Conservation (phyloP, 2,329 filamentous ascomycete species). For the Fusarium sp. region DNA sequence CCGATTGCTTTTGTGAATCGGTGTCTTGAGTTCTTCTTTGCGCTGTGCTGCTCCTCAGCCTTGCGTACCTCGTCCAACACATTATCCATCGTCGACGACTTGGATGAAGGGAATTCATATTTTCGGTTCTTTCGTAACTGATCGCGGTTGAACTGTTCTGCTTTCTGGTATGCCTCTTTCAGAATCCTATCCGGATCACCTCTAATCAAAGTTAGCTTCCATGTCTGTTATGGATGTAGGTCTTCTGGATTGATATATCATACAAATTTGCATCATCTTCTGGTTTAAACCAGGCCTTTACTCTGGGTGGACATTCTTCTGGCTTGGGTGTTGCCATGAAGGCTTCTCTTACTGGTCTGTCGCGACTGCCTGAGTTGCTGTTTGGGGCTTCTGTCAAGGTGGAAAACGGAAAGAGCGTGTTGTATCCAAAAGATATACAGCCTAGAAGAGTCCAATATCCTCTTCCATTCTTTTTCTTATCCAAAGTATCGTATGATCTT, state of each 20-base stretch:
- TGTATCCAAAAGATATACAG: too few species aligned
- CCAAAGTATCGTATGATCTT: too few species aligned
- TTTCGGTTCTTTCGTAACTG: background rate
- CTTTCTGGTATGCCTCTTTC: constrained; percentile 12
- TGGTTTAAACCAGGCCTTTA: constrained; percentile 12
- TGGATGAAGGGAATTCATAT: background rate
- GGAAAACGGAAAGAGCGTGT: too few species aligned
- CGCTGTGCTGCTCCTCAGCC: background rate
- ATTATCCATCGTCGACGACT: constrained; percentile 9
- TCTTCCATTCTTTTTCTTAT: too few species aligned
- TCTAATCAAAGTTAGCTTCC: background rate
- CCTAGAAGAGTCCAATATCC: too few species aligned
- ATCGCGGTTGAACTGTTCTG: constrained; percentile 2
- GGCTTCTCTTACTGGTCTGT: background rate
- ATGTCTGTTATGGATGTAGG: background rate
- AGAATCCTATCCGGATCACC: constrained; percentile 8
- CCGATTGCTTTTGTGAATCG: background rate
- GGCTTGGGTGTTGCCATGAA: background rate
- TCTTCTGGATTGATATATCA: background rate
- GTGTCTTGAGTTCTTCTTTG: background rate
- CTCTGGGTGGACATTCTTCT: background rate
- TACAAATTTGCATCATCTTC: constrained; percentile 5
- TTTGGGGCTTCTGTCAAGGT: too few species aligned
- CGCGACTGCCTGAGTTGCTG: background rate
- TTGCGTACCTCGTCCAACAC: background rate